Base-by-base conservation (phyloP, 345 rosid species). In the Cardiospermum halicacabum region DNA sequence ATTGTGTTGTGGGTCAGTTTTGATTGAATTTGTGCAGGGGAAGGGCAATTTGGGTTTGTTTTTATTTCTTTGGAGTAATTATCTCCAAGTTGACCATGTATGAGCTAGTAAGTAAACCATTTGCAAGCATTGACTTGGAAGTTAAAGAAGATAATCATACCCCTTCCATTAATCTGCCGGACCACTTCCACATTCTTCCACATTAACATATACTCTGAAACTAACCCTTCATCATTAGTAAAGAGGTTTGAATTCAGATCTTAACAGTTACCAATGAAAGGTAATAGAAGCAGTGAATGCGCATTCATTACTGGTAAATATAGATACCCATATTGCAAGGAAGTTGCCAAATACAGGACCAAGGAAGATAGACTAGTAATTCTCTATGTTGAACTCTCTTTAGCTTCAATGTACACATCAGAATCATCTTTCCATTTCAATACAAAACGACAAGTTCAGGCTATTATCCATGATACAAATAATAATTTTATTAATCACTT, bases 71-170 rank as follows among this genome's bases (percentile, higher is more conserved):
- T 30, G 3, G 22, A 53, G 42, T 8, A 32, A 59, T 45, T 21
- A 31, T 60, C 58, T 36, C 13, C 3, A 30, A 15, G 39, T 60
- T 63, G 72, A 58, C 53, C 50, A 57, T n/a, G n/a, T n/a, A n/a
- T n/a, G n/a, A n/a, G n/a, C n/a, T n/a, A n/a, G n/a, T n/a, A n/a
- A n/a, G n/a, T n/a, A n/a, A n/a, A 51, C 58, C 67, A 13, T 53
- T 28, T 47, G 11, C 25, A 21, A 57, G 27, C 67, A 21, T 60
- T 72, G 67, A 72, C 68, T 61, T 56, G 32, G 48, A 21, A 62
- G 18, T 21, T 54, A 13, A n/a, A 45, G 12, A 12, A 53, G 31
- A 37, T 64, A 25, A 53, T 40, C 40, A 26, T 39, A 53, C 25
- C 24, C 25, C n/a, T n/a, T n/a, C 40, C 48, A 45, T 45, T 45